These are phyloP conservation scores for Cyamopsis tetragonoloba DNA, from an alignment of 306 rosid genomes.

Conservation along the genomic window DNA sequence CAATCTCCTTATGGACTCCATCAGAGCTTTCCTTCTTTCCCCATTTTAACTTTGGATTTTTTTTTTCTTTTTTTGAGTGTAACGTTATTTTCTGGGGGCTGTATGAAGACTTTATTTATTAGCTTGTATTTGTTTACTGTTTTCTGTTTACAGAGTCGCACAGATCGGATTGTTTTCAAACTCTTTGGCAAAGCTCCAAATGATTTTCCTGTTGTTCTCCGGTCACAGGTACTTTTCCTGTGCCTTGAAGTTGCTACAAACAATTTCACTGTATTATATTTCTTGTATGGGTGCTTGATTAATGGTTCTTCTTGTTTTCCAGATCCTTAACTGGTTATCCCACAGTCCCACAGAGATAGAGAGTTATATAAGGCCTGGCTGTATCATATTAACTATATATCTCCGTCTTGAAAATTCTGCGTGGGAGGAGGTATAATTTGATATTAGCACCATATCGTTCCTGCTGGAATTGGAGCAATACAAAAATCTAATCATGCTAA, in stretches of 20 bases:
- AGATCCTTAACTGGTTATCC: constrained; percentile 78
- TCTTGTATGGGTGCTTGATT: constrained; percentile 5
- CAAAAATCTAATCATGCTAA: not conserved
- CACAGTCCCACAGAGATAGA: constrained; percentile 77
- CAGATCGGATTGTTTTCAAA: constrained; percentile 89
- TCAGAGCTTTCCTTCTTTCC: not conserved
- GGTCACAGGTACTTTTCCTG: constrained; percentile 58
- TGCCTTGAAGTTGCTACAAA: constrained; percentile 23
- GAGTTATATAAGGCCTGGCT: constrained; percentile 89
- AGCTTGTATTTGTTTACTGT: constrained; percentile 13
- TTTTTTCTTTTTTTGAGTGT: too few relatives aligned
- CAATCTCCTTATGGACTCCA: too few relatives aligned
- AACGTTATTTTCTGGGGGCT: not conserved
- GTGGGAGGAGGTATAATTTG: constrained; percentile 76
- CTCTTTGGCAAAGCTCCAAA: constrained; percentile 93
- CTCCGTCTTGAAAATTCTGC: constrained; percentile 51
- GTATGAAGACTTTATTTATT: not conserved
- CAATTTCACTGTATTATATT: constrained; percentile 18
- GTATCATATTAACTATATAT: constrained; percentile 69
- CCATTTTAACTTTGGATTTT: not conserved
- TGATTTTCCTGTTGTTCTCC: constrained; percentile 67
- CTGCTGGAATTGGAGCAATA: not conserved
- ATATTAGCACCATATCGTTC: constrained; percentile 5
- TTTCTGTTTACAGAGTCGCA: constrained; percentile 58
- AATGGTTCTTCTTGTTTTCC: constrained; percentile 20